Evolutionary conservation across 345 rosid species (phyloP).

Genomic region (Lenwebbia sp.): DNA sequence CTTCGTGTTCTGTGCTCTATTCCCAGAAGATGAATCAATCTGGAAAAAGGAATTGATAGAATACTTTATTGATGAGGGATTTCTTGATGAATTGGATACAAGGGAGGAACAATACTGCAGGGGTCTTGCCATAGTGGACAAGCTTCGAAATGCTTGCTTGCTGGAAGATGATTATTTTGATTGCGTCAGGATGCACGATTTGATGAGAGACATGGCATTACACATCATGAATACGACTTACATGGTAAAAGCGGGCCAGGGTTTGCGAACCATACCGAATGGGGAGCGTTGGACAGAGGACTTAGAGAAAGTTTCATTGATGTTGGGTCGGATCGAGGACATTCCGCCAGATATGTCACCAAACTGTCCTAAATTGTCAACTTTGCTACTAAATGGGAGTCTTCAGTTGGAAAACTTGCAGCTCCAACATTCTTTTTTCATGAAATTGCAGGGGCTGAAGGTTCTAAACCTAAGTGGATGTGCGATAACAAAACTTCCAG

Average conservation of each 20-base stretch:
- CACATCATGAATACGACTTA: not conserved
- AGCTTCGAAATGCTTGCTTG: constrained; percentile 7
- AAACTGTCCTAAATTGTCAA: not conserved
- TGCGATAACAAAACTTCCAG: not conserved
- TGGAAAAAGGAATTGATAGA: not conserved
- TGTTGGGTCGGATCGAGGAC: not conserved
- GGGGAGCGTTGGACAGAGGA: not conserved
- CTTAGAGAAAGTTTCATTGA: constrained; percentile 5
- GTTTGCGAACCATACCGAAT: not conserved
- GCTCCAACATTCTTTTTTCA: not conserved
- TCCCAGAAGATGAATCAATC: not conserved
- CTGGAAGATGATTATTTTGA: not conserved
- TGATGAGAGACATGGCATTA: not conserved
- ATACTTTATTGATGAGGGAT: constrained; percentile 9
- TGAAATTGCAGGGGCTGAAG: not conserved
- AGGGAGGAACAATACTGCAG: not conserved
- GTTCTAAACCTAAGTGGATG: not conserved
- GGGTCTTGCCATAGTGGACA: constrained; percentile 11
- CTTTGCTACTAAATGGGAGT: not conserved
- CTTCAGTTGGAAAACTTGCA: not conserved
- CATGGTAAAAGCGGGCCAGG: not conserved
- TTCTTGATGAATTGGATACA: not conserved
- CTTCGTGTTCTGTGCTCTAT: constrained; percentile 16
- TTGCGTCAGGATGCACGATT: too few species aligned
- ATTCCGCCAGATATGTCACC: not conserved